phyloP scores from a whole-genome alignment of 2,329 filamentous ascomycete genomes.

The Sporothrix inflata region DNA sequence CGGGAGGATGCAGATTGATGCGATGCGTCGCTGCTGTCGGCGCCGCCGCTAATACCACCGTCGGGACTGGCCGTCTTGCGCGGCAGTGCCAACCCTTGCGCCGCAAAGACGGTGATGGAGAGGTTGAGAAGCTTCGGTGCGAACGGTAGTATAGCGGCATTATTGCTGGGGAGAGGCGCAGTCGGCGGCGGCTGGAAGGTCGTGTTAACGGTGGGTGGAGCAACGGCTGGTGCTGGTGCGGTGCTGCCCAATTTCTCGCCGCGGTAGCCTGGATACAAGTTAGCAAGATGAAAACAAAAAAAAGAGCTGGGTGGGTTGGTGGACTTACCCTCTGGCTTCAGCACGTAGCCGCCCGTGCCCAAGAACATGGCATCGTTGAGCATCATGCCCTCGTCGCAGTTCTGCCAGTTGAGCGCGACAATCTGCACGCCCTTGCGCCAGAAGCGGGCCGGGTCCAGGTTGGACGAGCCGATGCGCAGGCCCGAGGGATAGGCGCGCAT shows the following conservation, averaged over 20 bases:
- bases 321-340: constrained; percentile 70
- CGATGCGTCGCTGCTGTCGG: constrained; percentile 2
- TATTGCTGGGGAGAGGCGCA: background rate
- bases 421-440: constrained; percentile 91
- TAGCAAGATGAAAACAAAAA: background rate
- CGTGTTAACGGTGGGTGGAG: constrained; percentile 27
- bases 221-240: constrained; percentile 31
- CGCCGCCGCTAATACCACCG: background rate
- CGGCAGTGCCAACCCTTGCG: constrained; percentile 73
- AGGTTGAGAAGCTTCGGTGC: constrained; percentile 67
- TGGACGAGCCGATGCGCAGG: constrained; percentile 79
- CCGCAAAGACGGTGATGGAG: constrained; percentile 73
- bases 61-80: constrained; percentile 29
- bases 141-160: constrained; percentile 39
- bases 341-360: constrained; percentile 78
- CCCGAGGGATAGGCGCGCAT: constrained; percentile 90
- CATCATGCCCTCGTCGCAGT: constrained; percentile 92
- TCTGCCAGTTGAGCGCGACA: constrained; percentile 93
- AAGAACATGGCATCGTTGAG: constrained; percentile 71
- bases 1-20: background rate
- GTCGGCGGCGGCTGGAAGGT: constrained; percentile 27
- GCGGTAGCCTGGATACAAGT: constrained; percentile 43
- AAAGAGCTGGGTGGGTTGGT: background rate
- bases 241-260: constrained; percentile 37
- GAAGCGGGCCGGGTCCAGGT: constrained; percentile 80